Evolutionary conservation across 345 rosid species (phyloP), one percentile per base, ranked within the genome.

Genomic region (Murraya paniculata): DNA sequence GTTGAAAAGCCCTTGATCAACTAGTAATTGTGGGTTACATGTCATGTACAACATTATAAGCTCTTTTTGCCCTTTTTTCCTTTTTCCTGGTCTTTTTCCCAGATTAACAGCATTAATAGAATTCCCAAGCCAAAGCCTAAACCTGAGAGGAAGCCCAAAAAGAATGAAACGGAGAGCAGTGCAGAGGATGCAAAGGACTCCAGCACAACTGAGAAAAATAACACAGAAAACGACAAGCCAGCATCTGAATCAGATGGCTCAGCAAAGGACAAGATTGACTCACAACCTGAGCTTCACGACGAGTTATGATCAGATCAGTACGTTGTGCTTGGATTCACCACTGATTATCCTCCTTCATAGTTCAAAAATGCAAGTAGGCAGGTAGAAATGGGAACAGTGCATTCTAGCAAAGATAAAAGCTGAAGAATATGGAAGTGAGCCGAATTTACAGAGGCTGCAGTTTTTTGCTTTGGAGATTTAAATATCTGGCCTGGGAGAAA

Each of bases 41-140:
- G 21, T 4, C 38, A 25, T 33, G 64, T 14, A 22, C 57, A 41
- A n/a, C 69, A 8, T 65, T 33, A 22, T n/a, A 22, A 30, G 14
- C 36, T 64, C 18, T 35, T 27, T 10, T 79, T 16, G 27, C 70
- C 50, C 31, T 48, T 5, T 30, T 45, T 11, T 4, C 0, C 10
- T 2, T 9, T 13, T 48, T 48, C 45, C 45, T 41, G 4, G 11
- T 13, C 13, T 39, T 22, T 72, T 64, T 48, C 72, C n/a, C 64
- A 96, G 99, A 94, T 91, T 14, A 77, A 88, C 2, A 87, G 87
- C 35, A 84, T 90, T 19, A 85, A 86, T 74, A 90, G 74, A 82
- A 96, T 96, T 45, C 95, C 99, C 13, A 94, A 92, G 88, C 99
- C 98, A 55, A 96, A 91, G 85, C 97, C 97, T 19, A 93, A 92